Percentiles rank a stretch among this genome's conserved stretches.
These are phyloP conservation scores for Fusarium sp. DNA, from an alignment of 2,329 filamentous ascomycete species.

Conservation along the genomic window DNA sequence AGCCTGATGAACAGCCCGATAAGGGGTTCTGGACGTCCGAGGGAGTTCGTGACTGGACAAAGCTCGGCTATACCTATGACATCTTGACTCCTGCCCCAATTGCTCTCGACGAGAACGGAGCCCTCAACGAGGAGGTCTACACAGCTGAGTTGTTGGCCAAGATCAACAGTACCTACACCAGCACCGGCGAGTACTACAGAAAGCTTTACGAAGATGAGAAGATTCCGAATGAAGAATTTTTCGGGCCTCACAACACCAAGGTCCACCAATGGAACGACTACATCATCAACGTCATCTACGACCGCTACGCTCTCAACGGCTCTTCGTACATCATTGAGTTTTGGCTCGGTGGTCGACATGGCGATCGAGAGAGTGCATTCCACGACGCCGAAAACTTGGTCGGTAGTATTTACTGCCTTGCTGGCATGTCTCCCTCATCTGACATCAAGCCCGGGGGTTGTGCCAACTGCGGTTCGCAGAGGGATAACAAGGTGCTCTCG, in stretches of 20 bases:
- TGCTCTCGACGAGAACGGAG: neutral
- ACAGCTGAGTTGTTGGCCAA: neutral
- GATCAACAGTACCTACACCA: neutral
- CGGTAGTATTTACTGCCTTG: constrained; percentile 17
- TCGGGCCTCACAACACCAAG: constrained; percentile 3
- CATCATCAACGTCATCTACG: constrained; percentile 29
- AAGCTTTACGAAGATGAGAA: neutral
- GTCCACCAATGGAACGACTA: constrained; percentile 20
- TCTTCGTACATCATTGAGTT: constrained; percentile 27
- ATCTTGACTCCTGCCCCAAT: neutral
- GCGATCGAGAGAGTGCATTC: constrained; percentile 3
- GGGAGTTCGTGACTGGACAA: constrained; percentile 12
- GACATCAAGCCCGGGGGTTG: neutral
- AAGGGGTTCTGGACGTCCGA: constrained; percentile 10
- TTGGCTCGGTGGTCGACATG: constrained; percentile 10
- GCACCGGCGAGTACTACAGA: neutral
- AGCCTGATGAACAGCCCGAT: neutral
- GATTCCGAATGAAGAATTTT: neutral
- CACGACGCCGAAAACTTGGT: neutral
- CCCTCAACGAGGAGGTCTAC: constrained; percentile 2
- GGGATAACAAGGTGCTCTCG: constrained; percentile 3
- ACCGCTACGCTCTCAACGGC: constrained; percentile 21
- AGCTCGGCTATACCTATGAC: constrained; percentile 12
- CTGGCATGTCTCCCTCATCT: neutral
- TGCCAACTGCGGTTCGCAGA: constrained; percentile 17